These are phyloP conservation scores for Hydrangea macrophylla DNA, from an alignment of 148 eudicot species.

Conservation along the genomic window DNA sequence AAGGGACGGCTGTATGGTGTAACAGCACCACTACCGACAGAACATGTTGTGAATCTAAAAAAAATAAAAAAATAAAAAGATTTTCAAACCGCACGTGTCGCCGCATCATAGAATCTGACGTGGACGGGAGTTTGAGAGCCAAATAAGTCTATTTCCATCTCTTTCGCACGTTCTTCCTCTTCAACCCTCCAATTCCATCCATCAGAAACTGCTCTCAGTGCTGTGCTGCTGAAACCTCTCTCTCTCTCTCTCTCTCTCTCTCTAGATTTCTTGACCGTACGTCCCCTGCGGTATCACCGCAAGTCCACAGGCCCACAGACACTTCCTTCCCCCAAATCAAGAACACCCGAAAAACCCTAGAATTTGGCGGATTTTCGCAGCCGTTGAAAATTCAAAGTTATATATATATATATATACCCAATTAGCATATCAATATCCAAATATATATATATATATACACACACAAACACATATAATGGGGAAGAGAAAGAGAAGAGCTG, in stretches of 20 bases:
- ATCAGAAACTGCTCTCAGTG: too few species aligned
- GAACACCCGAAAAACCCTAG: conserved; percentile 9
- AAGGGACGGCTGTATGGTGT: too few species aligned
- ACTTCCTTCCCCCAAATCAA: not conserved
- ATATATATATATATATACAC: not conserved
- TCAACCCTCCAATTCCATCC: not conserved
- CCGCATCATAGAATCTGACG: not conserved
- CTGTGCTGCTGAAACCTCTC: not conserved
- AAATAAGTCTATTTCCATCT: conserved; percentile 3
- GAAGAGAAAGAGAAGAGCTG: conserved; percentile 40
- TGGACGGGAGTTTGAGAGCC: conserved; percentile 2
- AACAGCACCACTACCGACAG: too few species aligned
- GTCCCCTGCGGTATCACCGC: conserved; percentile 24
- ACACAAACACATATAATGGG: conserved; percentile 24
- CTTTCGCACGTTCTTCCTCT: conserved; percentile 3
- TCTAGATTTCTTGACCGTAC: conserved; percentile 11
- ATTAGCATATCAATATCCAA: too few species aligned
- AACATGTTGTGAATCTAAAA: too few species aligned
- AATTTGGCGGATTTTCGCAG: conserved; percentile 5
- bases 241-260: conserved; percentile 3
- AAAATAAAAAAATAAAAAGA: too few species aligned
- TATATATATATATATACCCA: not conserved
- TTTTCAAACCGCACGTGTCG: conserved; percentile 2
- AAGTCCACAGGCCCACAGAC: conserved; percentile 14
- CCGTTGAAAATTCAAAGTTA: conserved; percentile 7